Evolutionary conservation across 352 stramenopile species (phyloP).

Genomic region (Phytophthora cryptogea): DNA sequence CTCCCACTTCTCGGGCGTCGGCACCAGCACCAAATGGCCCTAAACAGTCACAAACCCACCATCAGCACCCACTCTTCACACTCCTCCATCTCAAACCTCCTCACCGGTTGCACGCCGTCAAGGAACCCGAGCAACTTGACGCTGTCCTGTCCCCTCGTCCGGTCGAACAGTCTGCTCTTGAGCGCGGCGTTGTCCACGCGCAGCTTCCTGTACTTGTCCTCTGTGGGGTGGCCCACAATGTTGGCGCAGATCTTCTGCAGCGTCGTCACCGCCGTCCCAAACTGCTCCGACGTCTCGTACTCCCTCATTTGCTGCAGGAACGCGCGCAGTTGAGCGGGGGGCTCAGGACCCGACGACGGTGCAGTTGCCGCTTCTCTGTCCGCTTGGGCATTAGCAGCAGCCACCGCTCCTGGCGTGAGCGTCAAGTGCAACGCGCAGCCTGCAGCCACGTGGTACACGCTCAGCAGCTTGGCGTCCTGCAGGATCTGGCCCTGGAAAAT

Average conservation of each 20-base stretch:
- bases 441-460: conserved; percentile 63
- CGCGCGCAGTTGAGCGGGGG: conserved; percentile 39
- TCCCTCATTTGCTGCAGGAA: conserved; percentile 65
- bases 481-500: conserved; percentile 90
- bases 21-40: conserved; percentile 71
- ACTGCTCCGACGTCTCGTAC: conserved; percentile 43
- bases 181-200: conserved; percentile 71
- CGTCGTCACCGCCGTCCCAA: conserved; percentile 57
- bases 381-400: conserved; percentile 19
- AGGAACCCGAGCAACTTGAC: conserved; percentile 74
- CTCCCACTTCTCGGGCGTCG: conserved; percentile 77
- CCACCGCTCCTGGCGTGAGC: conserved; percentile 40
- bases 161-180: conserved; percentile 64
- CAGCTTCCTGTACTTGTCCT: conserved; percentile 84
- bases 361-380: background rate
- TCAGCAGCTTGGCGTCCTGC: conserved; percentile 67
- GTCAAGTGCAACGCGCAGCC: conserved; percentile 81
- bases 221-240: conserved; percentile 67
- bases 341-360: conserved; percentile 4
- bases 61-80: background rate
- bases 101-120: conserved; percentile 65
- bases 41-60: conserved; percentile 16
- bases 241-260: conserved; percentile 87
- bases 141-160: conserved; percentile 57
- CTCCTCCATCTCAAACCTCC: background rate